Evolutionary conservation across 768 basidiomycete species (phyloP), one percentile per base, ranked within the genome.

Genomic region (Hydnomerulius pinastri): DNA sequence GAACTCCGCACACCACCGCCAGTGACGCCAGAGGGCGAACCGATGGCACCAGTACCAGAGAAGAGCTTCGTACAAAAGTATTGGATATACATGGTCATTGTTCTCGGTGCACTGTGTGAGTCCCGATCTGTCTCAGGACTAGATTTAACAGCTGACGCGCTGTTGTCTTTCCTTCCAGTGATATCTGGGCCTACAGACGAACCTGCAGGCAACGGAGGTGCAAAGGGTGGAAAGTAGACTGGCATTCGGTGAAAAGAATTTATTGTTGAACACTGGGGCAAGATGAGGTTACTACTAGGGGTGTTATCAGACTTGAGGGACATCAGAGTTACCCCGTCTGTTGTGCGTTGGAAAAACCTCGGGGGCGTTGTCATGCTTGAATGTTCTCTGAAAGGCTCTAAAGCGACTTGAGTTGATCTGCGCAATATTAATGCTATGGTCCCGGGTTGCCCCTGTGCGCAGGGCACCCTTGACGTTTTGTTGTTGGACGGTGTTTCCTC

Each of bases 21-120:
- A 4, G 65, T 91, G 20, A 82, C 82, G 8, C 70, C 80, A 13
- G 75, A 86, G 60, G 90, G 90, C 39, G 78, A 82, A 60, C 78
- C 82, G 17, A 72, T 87, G 20, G 65, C 75, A 50, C 79, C 84
- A 0, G 64, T 73, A 28, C 77, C 79, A 0, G 90, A 95, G 62
- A 88, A 92, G 68, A 73, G 82, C 10, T 91, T 94, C 68, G 49
- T 93, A 35, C 87, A 91, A 61, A 94, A 93, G 65, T 95, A 95
- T 67, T 95, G 93, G 93, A 74, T 93, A 68, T 93, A 92, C 59
- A 79, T 91, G 30, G 71, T 77, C 35, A 76, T 82, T 3, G 66
- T 80, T 37, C 66, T 86, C 9, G 61, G 87, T 15, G 79, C 83
- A 37, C 60, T 87, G 15, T 46, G 86, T 89, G 62, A 67, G 85